phyloP scores from a whole-genome alignment of 1,139 yeast genomes.

The Yarrowia galli region DNA sequence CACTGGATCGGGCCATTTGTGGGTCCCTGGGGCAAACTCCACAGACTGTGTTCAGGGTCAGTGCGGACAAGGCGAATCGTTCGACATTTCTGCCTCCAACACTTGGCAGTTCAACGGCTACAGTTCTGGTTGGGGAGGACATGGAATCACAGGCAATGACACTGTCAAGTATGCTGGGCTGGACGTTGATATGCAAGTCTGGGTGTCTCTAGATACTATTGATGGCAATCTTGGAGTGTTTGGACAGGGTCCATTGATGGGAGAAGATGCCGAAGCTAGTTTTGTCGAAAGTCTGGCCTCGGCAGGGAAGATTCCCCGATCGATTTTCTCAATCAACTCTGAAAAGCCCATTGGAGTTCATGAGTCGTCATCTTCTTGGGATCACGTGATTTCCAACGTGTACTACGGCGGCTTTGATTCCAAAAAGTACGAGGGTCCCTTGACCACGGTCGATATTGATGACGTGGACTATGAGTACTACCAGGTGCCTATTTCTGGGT shows the following conservation, averaged over 20 bases:
- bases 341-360: conserved; percentile 3
- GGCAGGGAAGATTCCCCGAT: conserved; percentile 6
- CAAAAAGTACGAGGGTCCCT: conserved; percentile 20
- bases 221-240: not conserved
- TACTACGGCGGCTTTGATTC: conserved; percentile 18
- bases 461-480: not conserved
- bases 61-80: not conserved
- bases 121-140: not conserved
- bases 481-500: not conserved
- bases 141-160: conserved; percentile 12
- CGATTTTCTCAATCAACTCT: conserved; percentile 8
- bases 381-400: not conserved
- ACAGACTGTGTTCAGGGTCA: not conserved
- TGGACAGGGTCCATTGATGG: conserved; percentile 9
- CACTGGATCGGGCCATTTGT: conserved; percentile 12
- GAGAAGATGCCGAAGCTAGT: not conserved
- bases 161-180: not conserved
- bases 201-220: conserved; percentile 9
- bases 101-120: not conserved
- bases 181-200: not conserved
- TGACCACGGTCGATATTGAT: conserved; percentile 9
- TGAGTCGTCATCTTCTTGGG: not conserved
- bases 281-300: not conserved
- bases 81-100: not conserved
- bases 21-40: conserved; percentile 8